Conservation (phyloP, 768 basidiomycete species). For the Pulveroboletus sp. region DNA sequence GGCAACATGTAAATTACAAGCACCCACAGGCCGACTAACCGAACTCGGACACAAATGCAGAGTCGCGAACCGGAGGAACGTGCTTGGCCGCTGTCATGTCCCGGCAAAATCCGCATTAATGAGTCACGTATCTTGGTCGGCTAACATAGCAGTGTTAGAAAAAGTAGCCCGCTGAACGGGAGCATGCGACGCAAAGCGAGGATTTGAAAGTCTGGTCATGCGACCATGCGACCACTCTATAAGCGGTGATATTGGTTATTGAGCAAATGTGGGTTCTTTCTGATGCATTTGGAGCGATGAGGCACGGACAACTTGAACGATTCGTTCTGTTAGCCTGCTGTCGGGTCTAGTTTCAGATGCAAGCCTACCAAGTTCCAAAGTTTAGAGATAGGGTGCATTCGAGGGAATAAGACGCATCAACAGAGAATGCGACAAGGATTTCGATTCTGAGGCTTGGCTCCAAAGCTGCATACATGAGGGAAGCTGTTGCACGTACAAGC, state of each 20-base stretch:
- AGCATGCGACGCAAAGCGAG: neutral
- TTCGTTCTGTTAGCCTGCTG: neutral
- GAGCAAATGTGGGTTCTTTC: neutral
- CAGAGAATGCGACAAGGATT: too few relatives aligned
- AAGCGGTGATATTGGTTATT: neutral
- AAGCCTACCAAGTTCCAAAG: neutral
- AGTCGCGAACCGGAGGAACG: too few relatives aligned
- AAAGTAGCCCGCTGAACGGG: too few relatives aligned
- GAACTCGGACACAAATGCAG: too few relatives aligned
- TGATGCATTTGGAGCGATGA: neutral
- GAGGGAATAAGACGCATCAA: neutral
- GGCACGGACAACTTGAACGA: neutral
- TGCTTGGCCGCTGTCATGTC: too few relatives aligned
- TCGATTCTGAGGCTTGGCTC: neutral
- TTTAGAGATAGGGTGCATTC: neutral
- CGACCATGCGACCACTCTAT: neutral
- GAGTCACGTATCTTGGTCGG: neutral
- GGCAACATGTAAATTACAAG: too few relatives aligned
- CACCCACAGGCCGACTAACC: too few relatives aligned
- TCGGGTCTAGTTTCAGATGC: neutral
- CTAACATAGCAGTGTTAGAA: neutral
- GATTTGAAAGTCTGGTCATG: neutral
- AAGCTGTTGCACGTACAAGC: neutral
- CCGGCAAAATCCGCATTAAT: constrained; percentile 3
- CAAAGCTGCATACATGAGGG: neutral